Percentiles rank a stretch among this genome's conserved stretches.
Evolutionary conservation across 768 basidiomycete genomes (phyloP).

Genomic region (Hygrophoropsis aurantiaca): DNA sequence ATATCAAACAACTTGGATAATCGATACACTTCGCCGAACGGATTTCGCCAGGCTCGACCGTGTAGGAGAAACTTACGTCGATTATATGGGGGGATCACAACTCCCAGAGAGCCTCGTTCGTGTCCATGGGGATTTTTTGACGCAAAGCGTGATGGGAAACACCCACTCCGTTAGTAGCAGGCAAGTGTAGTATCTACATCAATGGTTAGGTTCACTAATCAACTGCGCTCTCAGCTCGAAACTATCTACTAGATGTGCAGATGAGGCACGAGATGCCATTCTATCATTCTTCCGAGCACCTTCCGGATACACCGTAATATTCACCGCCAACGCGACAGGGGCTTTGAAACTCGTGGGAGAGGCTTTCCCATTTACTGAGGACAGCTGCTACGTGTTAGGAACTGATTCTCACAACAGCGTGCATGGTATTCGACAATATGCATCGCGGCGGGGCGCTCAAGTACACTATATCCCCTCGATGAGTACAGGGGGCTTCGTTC

Average conservation of each 20-base stretch:
- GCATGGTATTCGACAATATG: constrained; percentile 78
- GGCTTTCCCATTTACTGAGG: constrained; percentile 65
- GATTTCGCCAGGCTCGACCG: constrained; percentile 63
- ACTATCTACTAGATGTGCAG: constrained; percentile 62
- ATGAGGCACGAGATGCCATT: constrained; percentile 70
- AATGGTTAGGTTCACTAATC: background rate
- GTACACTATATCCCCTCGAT: constrained; percentile 68
- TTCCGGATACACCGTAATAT: constrained; percentile 75
- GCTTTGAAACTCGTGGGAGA: constrained; percentile 84
- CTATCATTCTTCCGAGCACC: constrained; percentile 78
- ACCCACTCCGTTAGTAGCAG: constrained; percentile 83
- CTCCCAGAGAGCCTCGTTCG: constrained; percentile 78
- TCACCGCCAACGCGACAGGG: constrained; percentile 77
- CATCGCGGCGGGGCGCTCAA: constrained; percentile 50
- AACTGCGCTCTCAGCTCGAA: constrained; percentile 50
- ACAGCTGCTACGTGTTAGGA: constrained; percentile 65
- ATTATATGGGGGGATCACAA: constrained; percentile 83
- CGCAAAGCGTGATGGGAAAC: constrained; percentile 68
- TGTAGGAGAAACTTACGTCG: constrained; percentile 73
- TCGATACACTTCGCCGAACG: constrained; percentile 64
- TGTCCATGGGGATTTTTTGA: constrained; percentile 69
- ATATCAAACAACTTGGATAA: constrained; percentile 67
- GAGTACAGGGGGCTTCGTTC: constrained; percentile 62
- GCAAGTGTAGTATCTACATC: constrained; percentile 36
- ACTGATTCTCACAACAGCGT: constrained; percentile 84